Evolutionary conservation across 2,329 filamentous ascomycete genomes (phyloP).

Genomic region (Hypoxylon rubiginosum): DNA sequence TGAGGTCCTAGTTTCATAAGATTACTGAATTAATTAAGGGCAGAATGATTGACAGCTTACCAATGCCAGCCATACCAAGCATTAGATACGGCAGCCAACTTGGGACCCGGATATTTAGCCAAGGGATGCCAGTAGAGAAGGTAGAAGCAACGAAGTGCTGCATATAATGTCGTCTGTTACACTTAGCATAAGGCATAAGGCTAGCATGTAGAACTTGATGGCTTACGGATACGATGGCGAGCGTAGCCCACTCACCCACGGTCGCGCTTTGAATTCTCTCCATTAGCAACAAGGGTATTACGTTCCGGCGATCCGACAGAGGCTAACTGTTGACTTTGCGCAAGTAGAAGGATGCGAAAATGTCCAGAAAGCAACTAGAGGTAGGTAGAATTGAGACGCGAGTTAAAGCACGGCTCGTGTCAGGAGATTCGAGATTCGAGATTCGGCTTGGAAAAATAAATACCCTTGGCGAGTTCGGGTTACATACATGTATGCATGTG

Average conservation of each 20-base stretch:
- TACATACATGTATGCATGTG: too few relatives aligned
- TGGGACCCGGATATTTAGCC: too few relatives aligned
- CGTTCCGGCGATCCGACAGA: not conserved
- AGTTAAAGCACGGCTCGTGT: too few relatives aligned
- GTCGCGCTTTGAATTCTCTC: not conserved
- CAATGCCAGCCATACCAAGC: not conserved
- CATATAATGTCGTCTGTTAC: not conserved
- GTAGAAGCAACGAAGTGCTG: too few relatives aligned
- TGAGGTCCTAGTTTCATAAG: not conserved
- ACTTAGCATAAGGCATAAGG: not conserved
- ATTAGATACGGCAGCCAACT: not conserved
- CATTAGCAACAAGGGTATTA: not conserved
- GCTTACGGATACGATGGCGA: not conserved
- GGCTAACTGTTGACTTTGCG: not conserved
- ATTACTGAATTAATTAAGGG: not conserved
- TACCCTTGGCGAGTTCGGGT: too few relatives aligned
- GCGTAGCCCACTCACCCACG: not conserved
- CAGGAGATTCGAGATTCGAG: too few relatives aligned
- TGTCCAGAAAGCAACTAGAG: not conserved
- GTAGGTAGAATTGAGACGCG: not conserved
- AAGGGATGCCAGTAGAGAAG: too few relatives aligned
- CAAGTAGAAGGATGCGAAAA: not conserved
- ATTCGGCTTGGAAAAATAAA: too few relatives aligned
- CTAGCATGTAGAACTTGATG: not conserved
- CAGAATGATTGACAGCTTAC: not conserved